phyloP scores from a whole-genome alignment of 306 rosid species.

The Crotalaria pallida region DNA sequence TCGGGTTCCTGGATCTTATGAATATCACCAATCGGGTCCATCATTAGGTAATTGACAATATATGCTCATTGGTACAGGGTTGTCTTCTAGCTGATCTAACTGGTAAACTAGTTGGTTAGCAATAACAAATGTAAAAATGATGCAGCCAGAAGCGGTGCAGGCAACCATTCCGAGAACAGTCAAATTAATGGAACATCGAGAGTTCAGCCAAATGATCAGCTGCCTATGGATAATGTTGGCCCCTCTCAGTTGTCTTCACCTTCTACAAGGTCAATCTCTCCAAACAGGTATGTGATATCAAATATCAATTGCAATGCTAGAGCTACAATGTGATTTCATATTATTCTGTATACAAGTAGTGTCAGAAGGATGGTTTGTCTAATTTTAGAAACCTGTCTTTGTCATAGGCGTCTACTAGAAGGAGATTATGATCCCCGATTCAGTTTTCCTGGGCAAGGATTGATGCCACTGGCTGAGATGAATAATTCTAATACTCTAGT shows the following conservation, averaged over 20 bases:
- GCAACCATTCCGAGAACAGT: slow-evolving; percentile 29
- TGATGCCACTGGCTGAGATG: slow-evolving; percentile 54
- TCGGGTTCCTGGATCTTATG: slow-evolving; percentile 40
- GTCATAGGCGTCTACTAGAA: slow-evolving; percentile 51
- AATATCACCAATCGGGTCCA: slow-evolving; percentile 38
- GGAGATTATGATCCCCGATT: slow-evolving; percentile 52
- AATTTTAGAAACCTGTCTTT: slow-evolving; percentile 23
- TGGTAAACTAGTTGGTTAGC: slow-evolving; percentile 26
- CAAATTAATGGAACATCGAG: slow-evolving; percentile 47
- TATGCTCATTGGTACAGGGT: slow-evolving; percentile 19
- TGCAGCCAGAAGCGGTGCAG: slow-evolving; percentile 32
- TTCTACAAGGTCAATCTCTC: slow-evolving; percentile 55
- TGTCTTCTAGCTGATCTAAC: slow-evolving; percentile 29
- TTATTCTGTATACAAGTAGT: slow-evolving; percentile 11
- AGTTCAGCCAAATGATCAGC: slow-evolving; percentile 38
- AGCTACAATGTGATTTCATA: slow-evolving; percentile 4
- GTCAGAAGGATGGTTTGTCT: slow-evolving; percentile 9
- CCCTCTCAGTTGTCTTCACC: slow-evolving; percentile 53
- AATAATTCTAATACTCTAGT: slow-evolving; percentile 53
- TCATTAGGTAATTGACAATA: slow-evolving; percentile 33
- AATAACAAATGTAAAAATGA: slow-evolving; percentile 30
- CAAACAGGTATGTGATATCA: slow-evolving; percentile 46
- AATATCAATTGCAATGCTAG: slow-evolving; percentile 8
- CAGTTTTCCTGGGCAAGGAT: slow-evolving; percentile 52
- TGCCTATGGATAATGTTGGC: slow-evolving; percentile 41